Evolutionary conservation across 768 basidiomycete species (phyloP).

Genomic region (Macrocybe gigantea): DNA sequence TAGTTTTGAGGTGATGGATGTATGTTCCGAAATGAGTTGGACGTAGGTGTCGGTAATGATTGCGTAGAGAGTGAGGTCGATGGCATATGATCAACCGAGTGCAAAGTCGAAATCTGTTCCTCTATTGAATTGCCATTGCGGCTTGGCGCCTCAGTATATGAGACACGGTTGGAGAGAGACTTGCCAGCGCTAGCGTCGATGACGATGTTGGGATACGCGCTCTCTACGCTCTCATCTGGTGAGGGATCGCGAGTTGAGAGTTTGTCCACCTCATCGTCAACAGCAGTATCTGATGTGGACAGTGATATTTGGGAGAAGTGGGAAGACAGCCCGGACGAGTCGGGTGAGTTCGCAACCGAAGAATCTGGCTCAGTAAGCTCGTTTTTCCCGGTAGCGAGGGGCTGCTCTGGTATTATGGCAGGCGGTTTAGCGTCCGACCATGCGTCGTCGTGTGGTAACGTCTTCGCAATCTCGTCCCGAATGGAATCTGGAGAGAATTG

Average conservation of each 20-base stretch:
- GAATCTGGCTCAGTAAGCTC: too few species aligned
- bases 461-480: slow-evolving; percentile 54
- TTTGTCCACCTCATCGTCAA: slow-evolving; percentile 7
- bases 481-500: slow-evolving; percentile 59
- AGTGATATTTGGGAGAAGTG: slow-evolving; percentile 35
- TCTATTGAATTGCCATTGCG: slow-evolving; percentile 1
- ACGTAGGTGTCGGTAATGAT: slow-evolving; percentile 14
- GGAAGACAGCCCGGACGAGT: slow-evolving; percentile 20
- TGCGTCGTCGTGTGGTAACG: slow-evolving; percentile 4
- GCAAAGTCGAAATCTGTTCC: slow-evolving; percentile 4
- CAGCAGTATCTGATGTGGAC: slow-evolving; percentile 18
- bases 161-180: slow-evolving; percentile 13
- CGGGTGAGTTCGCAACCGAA: slow-evolving; percentile 7
- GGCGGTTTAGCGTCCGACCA: too few species aligned
- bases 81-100: slow-evolving; percentile 7
- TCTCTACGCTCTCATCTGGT: slow-evolving; percentile 5
- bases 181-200: slow-evolving; percentile 33
- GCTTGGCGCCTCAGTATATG: slow-evolving; percentile 3
- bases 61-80: slow-evolving; percentile 13
- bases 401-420: too few species aligned
- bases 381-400: too few species aligned
- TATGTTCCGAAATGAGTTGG: slow-evolving; percentile 4
- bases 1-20: slow-evolving; percentile 9
- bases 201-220: slow-evolving; percentile 34
- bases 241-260: not conserved